Evolutionary conservation across 495 filamentous ascomycete genomes (phyloP).

Genomic region (Bacidia rubella): DNA sequence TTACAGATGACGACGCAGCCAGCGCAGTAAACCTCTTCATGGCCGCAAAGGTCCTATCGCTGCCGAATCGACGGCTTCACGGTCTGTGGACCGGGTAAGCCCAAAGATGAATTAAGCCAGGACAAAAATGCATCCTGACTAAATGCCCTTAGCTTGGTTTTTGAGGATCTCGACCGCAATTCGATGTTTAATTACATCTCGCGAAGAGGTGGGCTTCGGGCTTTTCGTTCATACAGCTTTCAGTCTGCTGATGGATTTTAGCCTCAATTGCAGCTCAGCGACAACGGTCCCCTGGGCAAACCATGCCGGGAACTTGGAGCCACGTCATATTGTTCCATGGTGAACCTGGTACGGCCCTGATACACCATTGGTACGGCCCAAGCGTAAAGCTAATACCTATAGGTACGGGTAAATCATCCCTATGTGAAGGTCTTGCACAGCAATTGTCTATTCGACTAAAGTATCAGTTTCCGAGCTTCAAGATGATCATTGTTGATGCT

Average conservation of each 20-base stretch:
- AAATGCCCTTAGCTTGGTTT: too few species aligned
- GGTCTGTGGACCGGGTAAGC: too few species aligned
- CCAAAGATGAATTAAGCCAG: too few species aligned
- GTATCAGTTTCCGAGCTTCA: conserved; percentile 27
- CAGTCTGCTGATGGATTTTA: conserved; percentile 8
- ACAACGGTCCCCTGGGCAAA: conserved; percentile 19
- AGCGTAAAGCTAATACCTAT: background rate
- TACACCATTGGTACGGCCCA: background rate
- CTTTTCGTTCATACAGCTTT: too few species aligned
- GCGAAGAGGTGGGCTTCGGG: too few species aligned
- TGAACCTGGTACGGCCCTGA: conserved; percentile 26
- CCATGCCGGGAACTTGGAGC: conserved; percentile 27
- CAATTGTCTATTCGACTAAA: conserved; percentile 43
- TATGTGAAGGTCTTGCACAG: conserved; percentile 40
- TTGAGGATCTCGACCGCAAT: too few species aligned
- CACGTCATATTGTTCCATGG: conserved; percentile 36
- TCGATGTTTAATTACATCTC: too few species aligned
- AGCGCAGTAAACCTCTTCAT: too few species aligned
- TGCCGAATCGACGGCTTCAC: too few species aligned
- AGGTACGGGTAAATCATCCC: conserved; percentile 37
- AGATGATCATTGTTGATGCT: conserved; percentile 38
- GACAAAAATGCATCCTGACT: too few species aligned
- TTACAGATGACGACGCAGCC: too few species aligned
- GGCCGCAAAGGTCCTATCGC: too few species aligned
- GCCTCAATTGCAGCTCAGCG: conserved; percentile 25